Conservation (phyloP, 2,329 filamentous ascomycete genomes). For the Colletotrichum sp. region DNA sequence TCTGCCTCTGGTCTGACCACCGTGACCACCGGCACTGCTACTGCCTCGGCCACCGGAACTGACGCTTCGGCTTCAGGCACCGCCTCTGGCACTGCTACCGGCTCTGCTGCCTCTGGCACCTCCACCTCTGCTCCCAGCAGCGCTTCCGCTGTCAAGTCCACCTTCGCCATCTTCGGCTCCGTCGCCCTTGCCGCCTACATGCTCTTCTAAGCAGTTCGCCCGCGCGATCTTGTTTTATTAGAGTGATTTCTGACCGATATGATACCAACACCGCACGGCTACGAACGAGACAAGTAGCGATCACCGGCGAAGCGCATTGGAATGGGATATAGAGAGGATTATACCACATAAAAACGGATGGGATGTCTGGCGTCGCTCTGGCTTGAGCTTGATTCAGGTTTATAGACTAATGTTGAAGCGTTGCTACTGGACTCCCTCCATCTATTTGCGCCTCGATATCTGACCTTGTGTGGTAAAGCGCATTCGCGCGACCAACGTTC, state of each 20-base stretch:
- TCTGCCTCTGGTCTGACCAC: slow-evolving; percentile 13
- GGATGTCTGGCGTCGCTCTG: slow-evolving; percentile 14
- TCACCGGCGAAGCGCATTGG: not conserved
- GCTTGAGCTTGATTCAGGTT: slow-evolving; percentile 1
- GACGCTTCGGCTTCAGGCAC: slow-evolving; percentile 5
- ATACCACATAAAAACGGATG: slow-evolving; percentile 15
- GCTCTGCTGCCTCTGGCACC: slow-evolving; percentile 9
- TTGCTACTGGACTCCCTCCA: slow-evolving; percentile 23
- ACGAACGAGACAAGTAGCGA: slow-evolving; percentile 6
- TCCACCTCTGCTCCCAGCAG: slow-evolving; percentile 9
- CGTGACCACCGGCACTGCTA: slow-evolving; percentile 12
- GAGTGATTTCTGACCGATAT: slow-evolving; percentile 18
- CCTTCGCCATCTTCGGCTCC: slow-evolving; percentile 19
- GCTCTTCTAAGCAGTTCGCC: slow-evolving; percentile 14
- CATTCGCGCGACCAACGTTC: not conserved
- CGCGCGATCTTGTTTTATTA: not conserved
- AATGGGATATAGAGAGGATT: not conserved
- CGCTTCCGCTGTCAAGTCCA: slow-evolving; percentile 16
- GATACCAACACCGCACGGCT: slow-evolving; percentile 15
- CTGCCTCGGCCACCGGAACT: not conserved
- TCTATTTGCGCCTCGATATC: not conserved
- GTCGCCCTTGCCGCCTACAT: slow-evolving; percentile 19
- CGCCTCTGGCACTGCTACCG: slow-evolving; percentile 7
- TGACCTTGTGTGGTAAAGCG: not conserved
- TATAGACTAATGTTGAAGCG: slow-evolving; percentile 19